These are phyloP conservation scores for Raddia distichophylla DNA, from an alignment of 176 grass and related monocot species.

Conservation along the genomic window DNA sequence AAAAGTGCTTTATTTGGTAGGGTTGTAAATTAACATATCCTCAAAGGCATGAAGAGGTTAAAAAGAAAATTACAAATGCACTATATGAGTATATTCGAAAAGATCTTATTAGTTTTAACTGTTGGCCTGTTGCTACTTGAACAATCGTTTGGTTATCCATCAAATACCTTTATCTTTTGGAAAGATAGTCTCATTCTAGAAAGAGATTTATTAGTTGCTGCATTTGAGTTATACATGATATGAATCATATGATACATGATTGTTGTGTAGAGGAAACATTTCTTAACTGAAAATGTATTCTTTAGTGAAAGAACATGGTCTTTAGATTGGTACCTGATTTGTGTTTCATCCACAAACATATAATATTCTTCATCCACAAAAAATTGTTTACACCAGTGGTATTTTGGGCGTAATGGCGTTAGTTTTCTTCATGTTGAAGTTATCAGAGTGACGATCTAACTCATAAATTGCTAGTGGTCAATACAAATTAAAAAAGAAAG, in stretches of 20 bases:
- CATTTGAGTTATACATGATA: constrained; percentile 24
- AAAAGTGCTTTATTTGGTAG: no score
- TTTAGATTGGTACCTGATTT: constrained; percentile 13
- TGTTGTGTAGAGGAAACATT: constrained; percentile 7
- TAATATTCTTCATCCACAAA: background rate
- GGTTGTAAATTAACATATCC: background rate
- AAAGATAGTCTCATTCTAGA: constrained; percentile 5
- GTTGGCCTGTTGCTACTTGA: background rate
- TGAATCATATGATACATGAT: constrained; percentile 16
- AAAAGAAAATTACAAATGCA: background rate
- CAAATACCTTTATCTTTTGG: constrained; percentile 11
- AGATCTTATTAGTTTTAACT: background rate
- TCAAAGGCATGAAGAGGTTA: background rate
- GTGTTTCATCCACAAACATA: constrained; percentile 9
- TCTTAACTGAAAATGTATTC: background rate
- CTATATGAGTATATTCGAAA: background rate
- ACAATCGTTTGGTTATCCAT: background rate
- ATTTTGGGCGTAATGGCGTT: background rate
- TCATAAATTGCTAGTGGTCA: background rate
- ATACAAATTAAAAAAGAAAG: constrained; percentile 10
- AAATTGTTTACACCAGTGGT: background rate
- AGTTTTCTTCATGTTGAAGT: background rate
- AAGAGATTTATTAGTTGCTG: background rate
- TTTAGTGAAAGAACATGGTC: constrained; percentile 7
- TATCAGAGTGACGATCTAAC: background rate